These are phyloP conservation scores for Rhodotorula sphaerocarpa DNA, from an alignment of 768 basidiomycete genomes.

Conservation along the genomic window DNA sequence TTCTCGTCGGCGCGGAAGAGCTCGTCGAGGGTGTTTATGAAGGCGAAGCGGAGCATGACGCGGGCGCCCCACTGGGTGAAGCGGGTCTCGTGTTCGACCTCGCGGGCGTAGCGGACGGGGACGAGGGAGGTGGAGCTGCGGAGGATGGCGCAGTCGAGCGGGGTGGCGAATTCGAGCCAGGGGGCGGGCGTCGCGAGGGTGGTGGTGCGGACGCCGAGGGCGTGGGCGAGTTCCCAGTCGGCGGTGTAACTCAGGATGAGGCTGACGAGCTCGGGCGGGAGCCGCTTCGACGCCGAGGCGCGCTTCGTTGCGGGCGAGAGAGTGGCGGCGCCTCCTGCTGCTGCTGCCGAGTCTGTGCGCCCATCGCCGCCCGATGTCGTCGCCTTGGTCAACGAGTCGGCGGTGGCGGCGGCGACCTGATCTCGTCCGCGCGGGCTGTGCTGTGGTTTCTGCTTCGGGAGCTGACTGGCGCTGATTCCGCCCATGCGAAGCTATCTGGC, in stretches of 20 bases:
- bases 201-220: slow-evolving; percentile 63
- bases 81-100: slow-evolving; percentile 52
- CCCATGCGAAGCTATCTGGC: too few relatives aligned
- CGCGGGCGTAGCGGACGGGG: slow-evolving; percentile 53
- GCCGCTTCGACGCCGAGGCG: slow-evolving; percentile 5
- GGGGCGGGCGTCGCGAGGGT: slow-evolving; percentile 58
- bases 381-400: too few relatives aligned
- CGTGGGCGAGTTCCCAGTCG: slow-evolving; percentile 74
- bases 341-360: background rate
- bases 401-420: too few relatives aligned
- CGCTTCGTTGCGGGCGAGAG: background rate
- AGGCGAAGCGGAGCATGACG: slow-evolving; percentile 62
- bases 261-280: slow-evolving; percentile 34
- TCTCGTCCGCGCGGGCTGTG: too few relatives aligned
- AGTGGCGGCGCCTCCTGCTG: background rate
- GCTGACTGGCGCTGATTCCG: too few relatives aligned
- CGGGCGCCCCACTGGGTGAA: slow-evolving; percentile 65
- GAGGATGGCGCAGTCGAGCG: slow-evolving; percentile 65
- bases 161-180: slow-evolving; percentile 59
- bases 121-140: slow-evolving; percentile 51
- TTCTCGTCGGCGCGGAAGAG: slow-evolving; percentile 53
- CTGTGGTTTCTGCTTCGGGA: too few relatives aligned
- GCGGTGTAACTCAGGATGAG: slow-evolving; percentile 22
- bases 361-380: too few relatives aligned
- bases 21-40: slow-evolving; percentile 61